phyloP scores from a whole-genome alignment of 305 asterid species.

The Solanum hybrid region DNA sequence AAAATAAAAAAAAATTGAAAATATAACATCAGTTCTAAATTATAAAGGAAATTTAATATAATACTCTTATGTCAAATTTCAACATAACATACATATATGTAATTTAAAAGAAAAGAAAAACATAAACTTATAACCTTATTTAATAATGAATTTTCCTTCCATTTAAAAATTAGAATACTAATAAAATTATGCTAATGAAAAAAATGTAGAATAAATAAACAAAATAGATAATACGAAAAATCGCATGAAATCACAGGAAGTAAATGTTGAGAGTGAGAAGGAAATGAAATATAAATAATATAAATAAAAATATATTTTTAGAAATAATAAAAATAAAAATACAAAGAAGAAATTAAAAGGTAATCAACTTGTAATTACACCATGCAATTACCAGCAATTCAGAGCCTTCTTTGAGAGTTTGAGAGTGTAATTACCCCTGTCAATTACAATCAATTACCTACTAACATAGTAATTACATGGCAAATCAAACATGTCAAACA shows the following conservation, averaged over 20 bases:
- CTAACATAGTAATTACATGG: too few species aligned
- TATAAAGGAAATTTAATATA: too few species aligned
- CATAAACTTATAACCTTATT: neutral
- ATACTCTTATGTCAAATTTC: neutral
- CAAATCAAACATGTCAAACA: too few species aligned
- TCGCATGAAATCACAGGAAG: neutral
- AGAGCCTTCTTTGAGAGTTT: neutral
- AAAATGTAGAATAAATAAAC: too few species aligned
- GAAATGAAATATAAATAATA: neutral
- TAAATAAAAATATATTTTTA: too few species aligned
- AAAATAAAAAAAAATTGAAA: too few species aligned
- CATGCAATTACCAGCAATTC: too few species aligned
- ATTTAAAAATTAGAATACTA: neutral
- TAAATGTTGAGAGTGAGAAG: neutral
- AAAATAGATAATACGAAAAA: neutral
- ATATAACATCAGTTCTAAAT: neutral
- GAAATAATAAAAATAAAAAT: neutral
- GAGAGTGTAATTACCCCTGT: neutral
- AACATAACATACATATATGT: neutral
- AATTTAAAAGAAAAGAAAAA: neutral
- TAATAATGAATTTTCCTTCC: neutral
- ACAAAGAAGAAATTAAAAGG: too few species aligned
- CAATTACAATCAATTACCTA: neutral
- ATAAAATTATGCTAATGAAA: too few species aligned
- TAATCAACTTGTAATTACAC: too few species aligned